These are phyloP conservation scores for Epichloe sylvatica DNA, from an alignment of 2,329 filamentous ascomycete genomes.

Conservation along the genomic window DNA sequence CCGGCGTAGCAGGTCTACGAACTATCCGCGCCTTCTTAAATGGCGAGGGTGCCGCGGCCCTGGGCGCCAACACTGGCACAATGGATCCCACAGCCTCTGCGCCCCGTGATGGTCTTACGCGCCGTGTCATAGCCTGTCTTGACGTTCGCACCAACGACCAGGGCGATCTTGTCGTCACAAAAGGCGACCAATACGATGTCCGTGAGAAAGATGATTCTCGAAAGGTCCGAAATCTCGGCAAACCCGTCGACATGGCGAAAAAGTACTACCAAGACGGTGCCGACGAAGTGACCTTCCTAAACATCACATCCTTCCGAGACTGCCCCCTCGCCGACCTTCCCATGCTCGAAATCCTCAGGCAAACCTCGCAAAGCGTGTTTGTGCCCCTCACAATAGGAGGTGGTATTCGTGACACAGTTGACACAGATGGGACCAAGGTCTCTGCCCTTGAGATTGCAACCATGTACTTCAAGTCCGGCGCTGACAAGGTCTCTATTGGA, in stretches of 20 bases:
- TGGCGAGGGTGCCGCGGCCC: slow-evolving; percentile 44
- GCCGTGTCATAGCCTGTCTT: slow-evolving; percentile 86
- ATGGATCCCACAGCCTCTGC: slow-evolving; percentile 9
- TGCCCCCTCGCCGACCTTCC: slow-evolving; percentile 83
- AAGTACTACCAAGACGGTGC: slow-evolving; percentile 93
- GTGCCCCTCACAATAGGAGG: slow-evolving; percentile 92
- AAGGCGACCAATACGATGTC: slow-evolving; percentile 97
- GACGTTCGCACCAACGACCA: slow-evolving; percentile 90
- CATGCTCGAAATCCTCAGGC: slow-evolving; percentile 86
- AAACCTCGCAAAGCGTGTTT: slow-evolving; percentile 81
- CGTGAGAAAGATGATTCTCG: slow-evolving; percentile 62
- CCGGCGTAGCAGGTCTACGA: slow-evolving; percentile 72
- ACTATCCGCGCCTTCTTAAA: slow-evolving; percentile 76
- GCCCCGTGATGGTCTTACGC: slow-evolving; percentile 59
- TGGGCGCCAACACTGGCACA: slow-evolving; percentile 18
- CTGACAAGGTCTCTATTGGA: slow-evolving; percentile 95
- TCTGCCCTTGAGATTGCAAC: slow-evolving; percentile 84
- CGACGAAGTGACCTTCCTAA: slow-evolving; percentile 93
- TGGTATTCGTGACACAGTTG: slow-evolving; percentile 83
- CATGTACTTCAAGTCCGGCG: slow-evolving; percentile 93
- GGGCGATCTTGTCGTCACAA: slow-evolving; percentile 92
- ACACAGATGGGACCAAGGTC: slow-evolving; percentile 75
- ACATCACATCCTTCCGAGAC: slow-evolving; percentile 96
- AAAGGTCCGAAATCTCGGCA: slow-evolving; percentile 78
- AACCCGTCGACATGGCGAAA: slow-evolving; percentile 87